Evolutionary conservation across 2,329 filamentous ascomycete genomes (phyloP).

Genomic region (Diaporthe vexans): DNA sequence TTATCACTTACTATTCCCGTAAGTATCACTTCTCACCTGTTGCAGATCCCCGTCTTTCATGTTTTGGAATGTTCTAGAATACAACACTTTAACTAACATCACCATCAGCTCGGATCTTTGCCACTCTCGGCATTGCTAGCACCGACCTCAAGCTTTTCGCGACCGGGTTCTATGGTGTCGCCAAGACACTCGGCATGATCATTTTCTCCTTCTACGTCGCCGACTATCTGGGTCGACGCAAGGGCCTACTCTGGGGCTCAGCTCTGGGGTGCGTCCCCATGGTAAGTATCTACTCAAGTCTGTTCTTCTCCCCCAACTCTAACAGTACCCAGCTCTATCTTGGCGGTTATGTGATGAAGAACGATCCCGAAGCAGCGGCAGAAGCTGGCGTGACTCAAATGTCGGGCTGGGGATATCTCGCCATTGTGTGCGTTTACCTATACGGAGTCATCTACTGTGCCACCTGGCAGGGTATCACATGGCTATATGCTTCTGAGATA

Average conservation of each 20-base stretch:
- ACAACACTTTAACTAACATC: too few relatives aligned
- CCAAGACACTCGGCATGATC: slow-evolving; percentile 27
- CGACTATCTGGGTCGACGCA: slow-evolving; percentile 20
- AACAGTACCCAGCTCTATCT: background rate
- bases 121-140: slow-evolving; percentile 18
- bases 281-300: background rate
- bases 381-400: slow-evolving; percentile 8
- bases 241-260: slow-evolving; percentile 21
- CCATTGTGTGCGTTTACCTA: slow-evolving; percentile 22
- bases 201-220: slow-evolving; percentile 25
- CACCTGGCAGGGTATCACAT: slow-evolving; percentile 22
- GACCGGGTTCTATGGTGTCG: slow-evolving; percentile 24
- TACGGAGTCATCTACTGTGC: slow-evolving; percentile 26
- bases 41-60: too few relatives aligned
- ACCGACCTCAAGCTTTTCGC: slow-evolving; percentile 30
- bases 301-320: background rate
- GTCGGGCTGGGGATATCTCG: slow-evolving; percentile 25
- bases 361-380: slow-evolving; percentile 12
- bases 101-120: slow-evolving; percentile 65
- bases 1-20: slow-evolving; percentile 53
- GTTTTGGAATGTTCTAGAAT: too few relatives aligned
- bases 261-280: slow-evolving; percentile 16
- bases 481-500: slow-evolving; percentile 26
- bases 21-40: too few relatives aligned
- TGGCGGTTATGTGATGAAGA: slow-evolving; percentile 22